A percentile compares a stretch with the other conserved stretches of the same genome.
Evolutionary conservation across 1,284 basidiomycete species (phyloP).

Genomic region (Kwoniella shivajii): DNA sequence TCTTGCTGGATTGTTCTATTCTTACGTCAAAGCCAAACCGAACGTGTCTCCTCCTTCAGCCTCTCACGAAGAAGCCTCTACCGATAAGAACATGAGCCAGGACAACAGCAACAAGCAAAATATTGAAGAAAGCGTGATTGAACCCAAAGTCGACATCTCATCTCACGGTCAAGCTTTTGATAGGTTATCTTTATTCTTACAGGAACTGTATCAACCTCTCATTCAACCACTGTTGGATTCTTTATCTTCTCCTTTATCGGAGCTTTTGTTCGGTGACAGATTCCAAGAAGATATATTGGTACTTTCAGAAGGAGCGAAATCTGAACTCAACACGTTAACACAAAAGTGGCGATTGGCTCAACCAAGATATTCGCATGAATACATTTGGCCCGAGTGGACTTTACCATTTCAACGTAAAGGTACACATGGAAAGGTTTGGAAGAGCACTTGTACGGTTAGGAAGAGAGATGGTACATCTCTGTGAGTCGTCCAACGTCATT

Average conservation of each 20-base stretch:
- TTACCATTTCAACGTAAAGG: not conserved
- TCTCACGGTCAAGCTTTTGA: constrained; percentile 39
- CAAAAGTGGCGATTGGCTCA: not conserved
- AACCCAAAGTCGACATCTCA: not conserved
- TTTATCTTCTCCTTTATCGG: too few species aligned
- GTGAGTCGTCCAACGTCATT: too few species aligned
- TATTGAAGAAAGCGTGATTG: too few species aligned
- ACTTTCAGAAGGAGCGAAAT: constrained; percentile 1
- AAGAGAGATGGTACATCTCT: not conserved
- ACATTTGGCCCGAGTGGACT: constrained; percentile 4
- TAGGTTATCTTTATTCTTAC: constrained; percentile 36
- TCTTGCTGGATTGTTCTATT: constrained; percentile 7
- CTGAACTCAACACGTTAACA: not conserved
- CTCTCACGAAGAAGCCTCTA: too few species aligned
- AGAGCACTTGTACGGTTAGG: not conserved
- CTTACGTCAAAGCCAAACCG: constrained; percentile 14
- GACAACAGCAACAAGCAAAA: too few species aligned
- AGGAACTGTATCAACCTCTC: constrained; percentile 36
- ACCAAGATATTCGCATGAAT: not conserved
- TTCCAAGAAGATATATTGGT: not conserved
- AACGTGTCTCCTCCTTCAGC: too few species aligned
- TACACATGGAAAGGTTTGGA: constrained; percentile 5
- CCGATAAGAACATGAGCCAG: too few species aligned
- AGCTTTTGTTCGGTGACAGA: too few species aligned
- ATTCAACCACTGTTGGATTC: constrained; percentile 15